phyloP scores from a whole-genome alignment of 2,329 filamentous ascomycete genomes.

The Clarireedia monteithiana region DNA sequence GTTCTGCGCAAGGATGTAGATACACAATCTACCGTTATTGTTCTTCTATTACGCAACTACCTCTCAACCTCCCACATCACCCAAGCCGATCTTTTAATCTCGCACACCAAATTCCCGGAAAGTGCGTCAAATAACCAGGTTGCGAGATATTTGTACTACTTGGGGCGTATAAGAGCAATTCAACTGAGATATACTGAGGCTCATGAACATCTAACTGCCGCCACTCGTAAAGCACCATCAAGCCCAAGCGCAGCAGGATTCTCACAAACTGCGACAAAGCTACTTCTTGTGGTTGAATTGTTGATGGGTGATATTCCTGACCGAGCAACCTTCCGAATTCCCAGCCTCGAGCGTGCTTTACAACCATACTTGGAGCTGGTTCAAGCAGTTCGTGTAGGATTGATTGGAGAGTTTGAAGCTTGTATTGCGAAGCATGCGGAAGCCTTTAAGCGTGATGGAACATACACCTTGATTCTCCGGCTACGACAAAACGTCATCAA shows the following conservation, averaged over 20 bases:
- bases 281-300: slow-evolving; percentile 92
- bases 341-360: slow-evolving; percentile 76
- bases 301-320: slow-evolving; percentile 99
- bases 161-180: slow-evolving; percentile 91
- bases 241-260: slow-evolving; percentile 86
- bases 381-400: slow-evolving; percentile 91
- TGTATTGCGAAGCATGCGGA: slow-evolving; percentile 74
- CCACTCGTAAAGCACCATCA: slow-evolving; percentile 89
- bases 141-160: slow-evolving; percentile 92
- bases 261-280: slow-evolving; percentile 91
- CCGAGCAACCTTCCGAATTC: slow-evolving; percentile 85
- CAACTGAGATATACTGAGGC: slow-evolving; percentile 96
- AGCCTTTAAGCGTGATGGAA: slow-evolving; percentile 86
- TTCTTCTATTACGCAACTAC: slow-evolving; percentile 90
- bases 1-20: slow-evolving; percentile 95
- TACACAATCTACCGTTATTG: slow-evolving; percentile 94
- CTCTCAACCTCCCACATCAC: slow-evolving; percentile 92
- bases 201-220: slow-evolving; percentile 86
- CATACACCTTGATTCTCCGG: slow-evolving; percentile 90
- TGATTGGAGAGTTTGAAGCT: slow-evolving; percentile 86
- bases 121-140: slow-evolving; percentile 97
- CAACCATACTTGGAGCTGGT: slow-evolving; percentile 92
- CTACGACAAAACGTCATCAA: slow-evolving; percentile 98
- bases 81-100: slow-evolving; percentile 91
- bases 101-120: slow-evolving; percentile 89